Conservation (phyloP, 1,284 basidiomycete species). For the Albatrellus sp. region DNA sequence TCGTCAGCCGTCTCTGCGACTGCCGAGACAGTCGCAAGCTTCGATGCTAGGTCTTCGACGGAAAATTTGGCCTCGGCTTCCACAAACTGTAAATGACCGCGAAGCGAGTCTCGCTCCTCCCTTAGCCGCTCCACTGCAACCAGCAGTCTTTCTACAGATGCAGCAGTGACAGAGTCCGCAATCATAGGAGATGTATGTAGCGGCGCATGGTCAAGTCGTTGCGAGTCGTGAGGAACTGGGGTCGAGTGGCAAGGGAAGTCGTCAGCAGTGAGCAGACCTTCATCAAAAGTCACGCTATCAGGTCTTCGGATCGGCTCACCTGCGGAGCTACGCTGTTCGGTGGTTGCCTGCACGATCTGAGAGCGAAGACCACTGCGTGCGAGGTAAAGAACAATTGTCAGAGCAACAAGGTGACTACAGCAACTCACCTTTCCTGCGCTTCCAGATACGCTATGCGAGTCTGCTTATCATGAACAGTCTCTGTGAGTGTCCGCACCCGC, state of each 20-base stretch:
- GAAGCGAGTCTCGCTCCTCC: conserved; percentile 55
- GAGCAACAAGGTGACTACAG: background rate
- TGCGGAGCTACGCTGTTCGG: background rate
- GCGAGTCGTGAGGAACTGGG: background rate
- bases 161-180: conserved; percentile 16
- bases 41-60: conserved; percentile 44
- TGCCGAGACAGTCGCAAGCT: conserved; percentile 20
- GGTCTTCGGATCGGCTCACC: background rate
- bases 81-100: conserved; percentile 56
- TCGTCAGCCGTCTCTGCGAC: background rate
- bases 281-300: conserved; percentile 3
- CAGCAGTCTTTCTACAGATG: conserved; percentile 39
- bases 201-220: background rate
- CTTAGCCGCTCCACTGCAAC: conserved; percentile 55
- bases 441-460: conserved; percentile 15
- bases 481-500: conserved; percentile 18
- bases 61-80: conserved; percentile 61
- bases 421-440: conserved; percentile 14
- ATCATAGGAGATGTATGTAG: background rate
- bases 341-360: conserved; percentile 2
- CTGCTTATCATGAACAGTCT: conserved; percentile 19
- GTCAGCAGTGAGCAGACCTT: conserved; percentile 1
- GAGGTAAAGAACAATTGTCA: background rate
- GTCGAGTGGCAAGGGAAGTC: conserved; percentile 2
- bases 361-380: conserved; percentile 6